Base-by-base conservation (phyloP, 306 rosid genomes). In the Benincasa hispida region DNA sequence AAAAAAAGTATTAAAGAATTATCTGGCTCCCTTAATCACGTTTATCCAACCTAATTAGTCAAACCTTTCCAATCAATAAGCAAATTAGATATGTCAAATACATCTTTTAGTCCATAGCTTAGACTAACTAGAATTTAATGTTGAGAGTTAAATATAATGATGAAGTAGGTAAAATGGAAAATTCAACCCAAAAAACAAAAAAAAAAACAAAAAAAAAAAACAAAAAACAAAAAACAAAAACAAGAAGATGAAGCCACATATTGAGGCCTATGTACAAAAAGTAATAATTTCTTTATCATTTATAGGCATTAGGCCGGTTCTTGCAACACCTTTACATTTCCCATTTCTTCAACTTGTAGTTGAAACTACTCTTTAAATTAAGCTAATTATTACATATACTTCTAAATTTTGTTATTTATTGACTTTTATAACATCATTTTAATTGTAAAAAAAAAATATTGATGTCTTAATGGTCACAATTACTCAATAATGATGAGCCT, bases 241-340 rank as follows among this genome's bases (percentile, higher is more conserved):
- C 2, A 45, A 0, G 3, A 45, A 45, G 17, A 45, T 0, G 17
- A 45, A 10, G 70, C 22, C 70, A 63, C 70, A 63, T 18, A 66
- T 19, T 35, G 18, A 35, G 21, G 51, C 47, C 73, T 34, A 63
- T 66, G 21, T n/a, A 11, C 18, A n/a, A 19, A 30, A 22, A 35
- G 24, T 18, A 37, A 3, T 5, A 60, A 14, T 27, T 60, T 28
- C 21, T 28, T n/a, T 37, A 37, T 37, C 12, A 35, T 37, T 66
- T 32, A 66, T 66, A 66, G 73, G 51, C 73, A n/a, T 66, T 66
- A 66, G 73, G 73, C 73, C 73, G 73, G 73, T 66, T 37, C 73
- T 66, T n/a, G 25, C 37, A 34, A 63, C 30, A 62, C 41, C 50
- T 37, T 19, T 35, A 5, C 11, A 32, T 62, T 32, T 32, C 72